Evolutionary conservation across 2,329 filamentous ascomycete species (phyloP).

Genomic region (Fusarium chlamydosporum): DNA sequence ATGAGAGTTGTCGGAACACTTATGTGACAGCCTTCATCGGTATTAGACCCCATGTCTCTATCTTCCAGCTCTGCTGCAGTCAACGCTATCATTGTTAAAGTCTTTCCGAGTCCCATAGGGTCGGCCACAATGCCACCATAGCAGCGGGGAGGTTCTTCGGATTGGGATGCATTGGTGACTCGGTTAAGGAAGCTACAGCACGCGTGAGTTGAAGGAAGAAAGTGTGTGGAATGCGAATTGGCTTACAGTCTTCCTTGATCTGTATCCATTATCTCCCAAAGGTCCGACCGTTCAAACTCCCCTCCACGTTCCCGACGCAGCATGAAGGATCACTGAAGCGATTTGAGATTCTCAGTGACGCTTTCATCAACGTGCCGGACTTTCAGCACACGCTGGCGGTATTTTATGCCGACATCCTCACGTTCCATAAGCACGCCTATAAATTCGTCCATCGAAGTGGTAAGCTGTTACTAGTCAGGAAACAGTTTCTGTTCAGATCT

Average conservation of each 20-base stretch:
- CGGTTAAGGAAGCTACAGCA: conserved; percentile 54
- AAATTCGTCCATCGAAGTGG: conserved; percentile 58
- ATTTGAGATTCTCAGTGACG: conserved; percentile 54
- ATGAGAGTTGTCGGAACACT: conserved; percentile 50
- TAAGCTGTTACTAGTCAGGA: conserved; percentile 22
- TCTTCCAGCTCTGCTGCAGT: conserved; percentile 48
- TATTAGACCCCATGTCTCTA: fast-evolving
- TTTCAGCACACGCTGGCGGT: conserved; percentile 60
- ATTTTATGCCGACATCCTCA: conserved; percentile 64
- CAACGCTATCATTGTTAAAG: conserved; percentile 60
- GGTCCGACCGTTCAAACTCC: conserved; percentile 50
- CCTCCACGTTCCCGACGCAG: conserved; percentile 56
- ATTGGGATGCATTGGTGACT: conserved; percentile 50
- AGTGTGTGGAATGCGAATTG: background rate
- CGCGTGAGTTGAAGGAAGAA: background rate
- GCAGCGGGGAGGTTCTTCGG: conserved; percentile 55
- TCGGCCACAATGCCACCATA: conserved; percentile 63
- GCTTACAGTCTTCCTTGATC: conserved; percentile 43
- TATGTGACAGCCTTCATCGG: background rate
- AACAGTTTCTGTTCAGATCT: conserved; percentile 5
- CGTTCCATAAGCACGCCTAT: conserved; percentile 64
- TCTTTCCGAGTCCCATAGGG: conserved; percentile 64
- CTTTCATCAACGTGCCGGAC: conserved; percentile 51
- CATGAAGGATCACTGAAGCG: conserved; percentile 59
- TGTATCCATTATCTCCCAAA: conserved; percentile 54